Evolutionary conservation across 768 basidiomycete species (phyloP).

Genomic region (Lentinus brumalis): DNA sequence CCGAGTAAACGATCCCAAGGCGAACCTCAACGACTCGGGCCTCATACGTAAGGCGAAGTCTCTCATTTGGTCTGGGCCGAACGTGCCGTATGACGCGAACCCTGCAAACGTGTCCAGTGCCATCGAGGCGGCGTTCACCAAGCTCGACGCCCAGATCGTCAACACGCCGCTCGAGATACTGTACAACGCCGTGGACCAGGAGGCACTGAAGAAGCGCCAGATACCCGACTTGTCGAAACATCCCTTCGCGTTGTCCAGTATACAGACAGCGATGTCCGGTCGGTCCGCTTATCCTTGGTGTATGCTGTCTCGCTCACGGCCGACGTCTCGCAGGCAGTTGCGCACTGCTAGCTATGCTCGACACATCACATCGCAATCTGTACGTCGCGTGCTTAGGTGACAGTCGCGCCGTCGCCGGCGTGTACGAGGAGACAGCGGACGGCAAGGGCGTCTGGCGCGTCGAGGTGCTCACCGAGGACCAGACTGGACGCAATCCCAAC

Average conservation of each 20-base stretch:
- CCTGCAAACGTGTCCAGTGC: slow-evolving; percentile 61
- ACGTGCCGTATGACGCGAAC: slow-evolving; percentile 43
- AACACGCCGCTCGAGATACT: slow-evolving; percentile 77
- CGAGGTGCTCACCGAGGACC: slow-evolving; percentile 94
- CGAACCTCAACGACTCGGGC: slow-evolving; percentile 29
- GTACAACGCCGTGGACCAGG: slow-evolving; percentile 54
- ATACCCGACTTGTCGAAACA: slow-evolving; percentile 71
- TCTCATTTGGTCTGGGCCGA: slow-evolving; percentile 32
- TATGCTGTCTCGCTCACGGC: background rate
- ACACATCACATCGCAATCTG: slow-evolving; percentile 77
- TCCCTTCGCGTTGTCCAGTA: slow-evolving; percentile 67
- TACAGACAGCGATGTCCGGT: slow-evolving; percentile 85
- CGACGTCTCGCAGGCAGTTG: slow-evolving; percentile 68
- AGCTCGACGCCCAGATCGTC: slow-evolving; percentile 84
- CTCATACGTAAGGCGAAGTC: slow-evolving; percentile 42
- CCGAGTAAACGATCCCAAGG: slow-evolving; percentile 43
- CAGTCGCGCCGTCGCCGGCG: slow-evolving; percentile 92
- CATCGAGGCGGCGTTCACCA: slow-evolving; percentile 75
- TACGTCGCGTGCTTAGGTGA: slow-evolving; percentile 95
- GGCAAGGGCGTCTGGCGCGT: slow-evolving; percentile 83
- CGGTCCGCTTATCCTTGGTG: slow-evolving; percentile 8
- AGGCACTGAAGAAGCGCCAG: slow-evolving; percentile 47
- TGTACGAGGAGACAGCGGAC: slow-evolving; percentile 72
- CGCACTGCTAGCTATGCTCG: slow-evolving; percentile 85
- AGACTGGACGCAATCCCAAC: slow-evolving; percentile 88